Percentiles rank a stretch among this genome's conserved stretches.
phyloP scores from a whole-genome alignment of 2,329 filamentous ascomycete genomes.

The Sporothrix variecibatus region DNA sequence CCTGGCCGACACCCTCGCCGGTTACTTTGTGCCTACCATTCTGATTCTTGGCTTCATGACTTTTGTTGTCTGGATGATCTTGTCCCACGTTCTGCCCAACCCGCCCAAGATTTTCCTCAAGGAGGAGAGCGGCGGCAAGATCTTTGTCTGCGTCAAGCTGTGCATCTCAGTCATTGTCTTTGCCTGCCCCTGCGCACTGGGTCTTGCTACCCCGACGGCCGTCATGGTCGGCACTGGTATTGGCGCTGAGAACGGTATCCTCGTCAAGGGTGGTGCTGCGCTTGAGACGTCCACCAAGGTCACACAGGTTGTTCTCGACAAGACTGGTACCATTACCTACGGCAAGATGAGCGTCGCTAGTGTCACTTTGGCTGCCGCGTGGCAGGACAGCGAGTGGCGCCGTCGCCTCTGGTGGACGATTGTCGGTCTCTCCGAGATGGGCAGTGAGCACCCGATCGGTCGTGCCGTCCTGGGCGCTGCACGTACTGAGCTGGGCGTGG shows the following conservation, averaged over 20 bases:
- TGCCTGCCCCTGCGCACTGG: conserved; percentile 95
- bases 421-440: conserved; percentile 91
- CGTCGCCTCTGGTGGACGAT: conserved; percentile 91
- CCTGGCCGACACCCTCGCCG: conserved; percentile 85
- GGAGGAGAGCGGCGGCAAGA: conserved; percentile 78
- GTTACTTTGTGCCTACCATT: conserved; percentile 91
- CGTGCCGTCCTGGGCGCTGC: conserved; percentile 78
- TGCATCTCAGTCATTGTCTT: conserved; percentile 99
- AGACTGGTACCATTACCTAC: conserved; percentile 91
- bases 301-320: conserved; percentile 88
- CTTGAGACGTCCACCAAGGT: conserved; percentile 88
- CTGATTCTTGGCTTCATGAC: conserved; percentile 80
- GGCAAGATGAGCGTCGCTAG: conserved; percentile 93
- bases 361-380: conserved; percentile 64
- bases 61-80: conserved; percentile 90
- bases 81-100: conserved; percentile 80
- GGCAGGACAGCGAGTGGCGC: conserved; percentile 68
- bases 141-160: conserved; percentile 96
- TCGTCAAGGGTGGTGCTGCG: conserved; percentile 95
- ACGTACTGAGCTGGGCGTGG: conserved; percentile 72
- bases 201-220: conserved; percentile 90
- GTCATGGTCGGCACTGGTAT: conserved; percentile 99
- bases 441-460: conserved; percentile 95
- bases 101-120: conserved; percentile 88
- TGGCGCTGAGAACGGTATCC: conserved; percentile 90